Conservation (phyloP, 139 green algal species). For the Haematococcus lacustris region DNA sequence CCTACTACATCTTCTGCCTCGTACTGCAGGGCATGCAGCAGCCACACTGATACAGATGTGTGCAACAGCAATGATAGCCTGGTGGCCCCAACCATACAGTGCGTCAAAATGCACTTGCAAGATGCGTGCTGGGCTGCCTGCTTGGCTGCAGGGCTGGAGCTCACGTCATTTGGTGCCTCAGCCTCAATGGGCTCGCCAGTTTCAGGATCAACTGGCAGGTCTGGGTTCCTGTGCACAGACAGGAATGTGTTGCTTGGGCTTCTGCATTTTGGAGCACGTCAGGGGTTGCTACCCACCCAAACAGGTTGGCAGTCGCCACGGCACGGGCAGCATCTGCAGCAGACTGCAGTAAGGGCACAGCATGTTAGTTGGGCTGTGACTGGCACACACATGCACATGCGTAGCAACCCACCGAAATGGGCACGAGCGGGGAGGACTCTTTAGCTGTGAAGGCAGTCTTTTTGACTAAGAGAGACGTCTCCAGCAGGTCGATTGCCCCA, state of each 20-base stretch:
- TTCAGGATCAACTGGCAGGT: slow-evolving; percentile 65
- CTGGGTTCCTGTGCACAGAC: slow-evolving; percentile 51
- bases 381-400: no score
- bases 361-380: no score
- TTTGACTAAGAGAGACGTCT: slow-evolving; percentile 59
- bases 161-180: slow-evolving; percentile 57
- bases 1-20: slow-evolving; percentile 64
- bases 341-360: slow-evolving; percentile 22
- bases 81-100: no score
- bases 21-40: slow-evolving; percentile 38
- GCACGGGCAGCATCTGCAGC: slow-evolving; percentile 26
- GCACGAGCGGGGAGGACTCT: slow-evolving; percentile 34
- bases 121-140: no score
- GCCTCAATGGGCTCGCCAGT: slow-evolving; percentile 61
- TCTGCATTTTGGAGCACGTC: no score
- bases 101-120: no score
- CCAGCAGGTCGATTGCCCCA: slow-evolving; percentile 60
- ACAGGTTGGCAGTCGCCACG: slow-evolving; percentile 38
- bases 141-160: no score
- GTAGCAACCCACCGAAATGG: slow-evolving; percentile 23
- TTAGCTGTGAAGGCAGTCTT: slow-evolving; percentile 42
- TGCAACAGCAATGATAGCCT: no score
- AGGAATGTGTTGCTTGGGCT: no score
- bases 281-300: slow-evolving; percentile 29
- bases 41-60: neutral